Percentiles rank a stretch among this genome's conserved stretches.
phyloP scores from a whole-genome alignment of 208 protist species.

The Trypanosoma mega region DNA sequence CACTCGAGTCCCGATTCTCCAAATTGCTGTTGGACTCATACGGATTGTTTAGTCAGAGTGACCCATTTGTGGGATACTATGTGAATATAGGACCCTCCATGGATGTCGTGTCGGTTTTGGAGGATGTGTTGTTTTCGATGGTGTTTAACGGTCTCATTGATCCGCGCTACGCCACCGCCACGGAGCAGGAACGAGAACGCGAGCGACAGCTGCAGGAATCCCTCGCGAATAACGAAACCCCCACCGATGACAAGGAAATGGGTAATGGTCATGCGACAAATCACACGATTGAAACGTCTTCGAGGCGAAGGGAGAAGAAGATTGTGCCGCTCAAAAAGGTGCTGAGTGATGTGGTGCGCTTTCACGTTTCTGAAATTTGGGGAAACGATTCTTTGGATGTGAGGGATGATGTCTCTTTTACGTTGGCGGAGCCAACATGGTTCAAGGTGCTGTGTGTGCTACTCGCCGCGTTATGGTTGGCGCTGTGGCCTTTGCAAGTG shows the following conservation, averaged over 20 bases:
- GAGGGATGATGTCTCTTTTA: neutral
- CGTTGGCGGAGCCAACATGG: constrained; percentile 18
- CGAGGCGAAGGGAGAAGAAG: no score
- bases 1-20: neutral
- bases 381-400: constrained; percentile 11
- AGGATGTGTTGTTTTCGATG: constrained; percentile 18
- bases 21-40: constrained; percentile 11
- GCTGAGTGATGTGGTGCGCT: constrained; percentile 15
- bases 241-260: no score
- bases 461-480: constrained; percentile 15
- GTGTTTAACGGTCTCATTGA: constrained; percentile 22
- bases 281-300: no score
- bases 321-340: no score
- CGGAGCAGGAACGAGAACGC: constrained; percentile 8
- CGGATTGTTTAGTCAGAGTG: constrained; percentile 14
- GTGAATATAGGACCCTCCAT: neutral
- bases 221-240: no score
- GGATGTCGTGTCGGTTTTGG: constrained; percentile 10
- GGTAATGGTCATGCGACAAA: no score
- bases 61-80: neutral
- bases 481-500: neutral
- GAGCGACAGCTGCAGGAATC: neutral
- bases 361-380: constrained; percentile 23
- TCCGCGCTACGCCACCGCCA: constrained; percentile 19
- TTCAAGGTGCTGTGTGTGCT: constrained; percentile 6